Conservation (phyloP, 345 rosid species). For the Corchorus capsularis region DNA sequence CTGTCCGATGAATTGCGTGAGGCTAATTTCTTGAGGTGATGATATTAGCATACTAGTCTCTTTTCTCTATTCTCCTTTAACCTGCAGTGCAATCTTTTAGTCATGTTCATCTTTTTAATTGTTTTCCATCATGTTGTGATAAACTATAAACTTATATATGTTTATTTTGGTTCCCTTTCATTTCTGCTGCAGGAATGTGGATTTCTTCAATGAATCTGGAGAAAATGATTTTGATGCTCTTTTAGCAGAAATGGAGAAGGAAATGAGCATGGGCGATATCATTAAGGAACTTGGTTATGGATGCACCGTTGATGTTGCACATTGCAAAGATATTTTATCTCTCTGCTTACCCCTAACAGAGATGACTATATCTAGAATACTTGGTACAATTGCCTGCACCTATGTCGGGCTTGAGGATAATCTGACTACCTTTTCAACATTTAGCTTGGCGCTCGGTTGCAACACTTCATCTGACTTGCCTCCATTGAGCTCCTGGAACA, state of each 20-base stretch:
- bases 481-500: conserved; percentile 66
- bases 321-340: conserved; percentile 76
- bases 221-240: conserved; percentile 74
- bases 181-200: conserved; percentile 46
- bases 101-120: not conserved
- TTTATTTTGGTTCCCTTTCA: conserved; percentile 15
- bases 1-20: conserved; percentile 61
- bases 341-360: conserved; percentile 72
- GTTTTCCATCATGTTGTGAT: not conserved
- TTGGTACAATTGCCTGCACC: conserved; percentile 56
- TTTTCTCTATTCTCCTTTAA: conserved; percentile 8
- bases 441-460: conserved; percentile 70
- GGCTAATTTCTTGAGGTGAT: conserved; percentile 59
- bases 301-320: conserved; percentile 67
- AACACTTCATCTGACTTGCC: conserved; percentile 50
- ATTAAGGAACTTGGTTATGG: conserved; percentile 90
- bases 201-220: conserved; percentile 43
- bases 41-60: not conserved
- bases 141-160: not conserved
- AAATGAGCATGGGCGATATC: conserved; percentile 70
- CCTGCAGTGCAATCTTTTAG: not conserved
- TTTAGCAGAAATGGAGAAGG: conserved; percentile 84
- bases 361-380: conserved; percentile 65
- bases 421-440: conserved; percentile 61
- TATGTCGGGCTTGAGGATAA: conserved; percentile 59